Evolutionary conservation across 2,329 filamentous ascomycete genomes (phyloP).

Genomic region (Exophiala phaeomuriformis): DNA sequence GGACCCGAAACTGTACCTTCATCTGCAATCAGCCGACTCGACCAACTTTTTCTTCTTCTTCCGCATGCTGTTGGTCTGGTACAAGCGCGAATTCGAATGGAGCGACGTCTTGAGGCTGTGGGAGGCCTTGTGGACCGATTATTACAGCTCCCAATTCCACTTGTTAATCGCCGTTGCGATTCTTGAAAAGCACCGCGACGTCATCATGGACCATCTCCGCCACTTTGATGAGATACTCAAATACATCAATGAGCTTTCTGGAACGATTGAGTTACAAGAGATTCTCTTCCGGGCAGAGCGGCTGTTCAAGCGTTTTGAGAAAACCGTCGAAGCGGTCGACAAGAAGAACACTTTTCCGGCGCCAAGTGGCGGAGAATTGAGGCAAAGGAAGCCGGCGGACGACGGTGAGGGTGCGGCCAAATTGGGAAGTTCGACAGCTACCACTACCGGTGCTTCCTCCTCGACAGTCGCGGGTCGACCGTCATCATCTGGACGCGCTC

Average conservation of each 20-base stretch:
- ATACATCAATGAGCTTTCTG: conserved; percentile 92
- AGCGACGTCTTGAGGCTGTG: conserved; percentile 76
- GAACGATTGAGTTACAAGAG: conserved; percentile 81
- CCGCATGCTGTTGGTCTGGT: conserved; percentile 98
- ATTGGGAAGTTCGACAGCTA: not conserved
- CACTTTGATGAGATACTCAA: conserved; percentile 97
- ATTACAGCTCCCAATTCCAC: conserved; percentile 80
- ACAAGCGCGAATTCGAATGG: conserved; percentile 95
- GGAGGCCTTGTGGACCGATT: conserved; percentile 94
- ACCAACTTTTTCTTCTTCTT: conserved; percentile 99
- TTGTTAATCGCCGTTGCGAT: conserved; percentile 91
- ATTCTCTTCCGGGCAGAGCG: conserved; percentile 82
- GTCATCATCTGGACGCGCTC: not conserved
- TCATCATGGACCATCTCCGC: conserved; percentile 89
- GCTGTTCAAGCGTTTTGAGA: conserved; percentile 79
- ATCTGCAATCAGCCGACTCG: conserved; percentile 81
- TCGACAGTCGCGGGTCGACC: not conserved
- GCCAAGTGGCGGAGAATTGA: conserved; percentile 34
- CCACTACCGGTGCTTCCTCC: not conserved
- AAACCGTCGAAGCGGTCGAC: conserved; percentile 83
- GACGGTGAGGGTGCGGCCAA: not conserved
- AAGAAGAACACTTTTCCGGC: conserved; percentile 79
- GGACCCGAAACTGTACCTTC: conserved; percentile 87
- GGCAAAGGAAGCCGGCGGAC: conserved; percentile 11
- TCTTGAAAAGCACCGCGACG: conserved; percentile 87